A percentile compares a stretch with the other conserved stretches of the same genome.
These are phyloP conservation scores for Vigna reflexopilosa DNA, from an alignment of 306 rosid genomes.

Conservation along the genomic window DNA sequence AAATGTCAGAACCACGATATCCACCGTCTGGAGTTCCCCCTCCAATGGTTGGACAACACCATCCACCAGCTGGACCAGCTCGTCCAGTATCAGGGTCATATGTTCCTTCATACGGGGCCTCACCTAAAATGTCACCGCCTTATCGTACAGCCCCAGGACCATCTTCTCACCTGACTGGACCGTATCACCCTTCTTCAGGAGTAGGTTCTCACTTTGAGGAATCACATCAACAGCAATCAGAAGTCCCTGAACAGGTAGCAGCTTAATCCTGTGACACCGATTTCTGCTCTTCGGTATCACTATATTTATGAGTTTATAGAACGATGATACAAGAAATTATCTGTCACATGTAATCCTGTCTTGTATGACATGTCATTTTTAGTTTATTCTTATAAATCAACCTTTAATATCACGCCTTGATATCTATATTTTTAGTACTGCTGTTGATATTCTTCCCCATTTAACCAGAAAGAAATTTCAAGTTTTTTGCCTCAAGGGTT, in stretches of 20 bases:
- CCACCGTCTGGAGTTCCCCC: constrained; percentile 40
- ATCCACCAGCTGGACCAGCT: constrained; percentile 32
- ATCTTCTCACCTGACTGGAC: constrained; percentile 43
- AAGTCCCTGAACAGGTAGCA: constrained; percentile 53
- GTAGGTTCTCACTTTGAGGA: constrained; percentile 46
- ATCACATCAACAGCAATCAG: constrained; percentile 51
- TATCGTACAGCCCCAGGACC: constrained; percentile 42
- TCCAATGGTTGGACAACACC: constrained; percentile 39
- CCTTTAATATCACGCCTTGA: constrained; percentile 31
- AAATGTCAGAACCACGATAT: constrained; percentile 39
- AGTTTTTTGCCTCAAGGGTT: background rate
- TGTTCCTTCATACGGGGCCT: constrained; percentile 37
- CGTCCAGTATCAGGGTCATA: constrained; percentile 45
- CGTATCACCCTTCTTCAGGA: constrained; percentile 46
- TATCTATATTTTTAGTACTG: constrained; percentile 30
- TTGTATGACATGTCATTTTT: constrained; percentile 28
- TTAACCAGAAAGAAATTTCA: constrained; percentile 21
- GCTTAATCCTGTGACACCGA: constrained; percentile 28
- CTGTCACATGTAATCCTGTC: constrained; percentile 37
- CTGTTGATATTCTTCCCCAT: constrained; percentile 1
- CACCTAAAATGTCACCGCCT: constrained; percentile 42
- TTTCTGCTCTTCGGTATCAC: constrained; percentile 25
- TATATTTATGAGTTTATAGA: constrained; percentile 38
- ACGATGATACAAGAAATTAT: constrained; percentile 35
- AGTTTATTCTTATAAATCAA: constrained; percentile 50